phyloP scores from a whole-genome alignment of 2,329 filamentous ascomycete species.

The Diaporthe ampelina region DNA sequence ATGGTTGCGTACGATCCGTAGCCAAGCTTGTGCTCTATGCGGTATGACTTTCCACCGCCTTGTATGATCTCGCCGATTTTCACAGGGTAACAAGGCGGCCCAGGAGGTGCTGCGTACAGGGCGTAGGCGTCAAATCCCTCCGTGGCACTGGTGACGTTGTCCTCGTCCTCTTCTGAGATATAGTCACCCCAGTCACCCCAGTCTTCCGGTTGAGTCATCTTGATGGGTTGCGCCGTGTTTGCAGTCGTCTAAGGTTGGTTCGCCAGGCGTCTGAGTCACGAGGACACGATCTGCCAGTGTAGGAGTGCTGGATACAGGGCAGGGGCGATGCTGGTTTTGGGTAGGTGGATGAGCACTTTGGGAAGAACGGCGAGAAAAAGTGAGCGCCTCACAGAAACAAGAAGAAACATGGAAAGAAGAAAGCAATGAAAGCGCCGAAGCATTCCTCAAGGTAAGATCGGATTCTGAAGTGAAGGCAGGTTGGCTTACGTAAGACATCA shows the following conservation, averaged over 20 bases:
- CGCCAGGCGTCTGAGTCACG: too few relatives aligned
- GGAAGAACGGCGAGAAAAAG: too few relatives aligned
- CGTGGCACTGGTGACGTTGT: background rate
- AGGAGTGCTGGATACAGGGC: too few relatives aligned
- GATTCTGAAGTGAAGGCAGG: too few relatives aligned
- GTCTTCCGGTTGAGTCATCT: background rate
- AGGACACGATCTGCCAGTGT: too few relatives aligned
- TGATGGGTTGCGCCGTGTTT: background rate
- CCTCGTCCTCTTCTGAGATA: background rate
- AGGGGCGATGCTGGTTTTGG: too few relatives aligned
- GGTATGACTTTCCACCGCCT: slow-evolving; percentile 7
- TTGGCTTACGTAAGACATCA: too few relatives aligned
- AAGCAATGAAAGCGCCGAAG: too few relatives aligned
- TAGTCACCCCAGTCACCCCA: slow-evolving; percentile 20
- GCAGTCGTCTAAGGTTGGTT: background rate
- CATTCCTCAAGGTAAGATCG: too few relatives aligned
- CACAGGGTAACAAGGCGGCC: slow-evolving; percentile 21
- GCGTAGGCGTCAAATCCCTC: background rate
- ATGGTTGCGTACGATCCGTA: background rate
- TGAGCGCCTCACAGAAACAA: too few relatives aligned
- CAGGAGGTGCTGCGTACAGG: background rate
- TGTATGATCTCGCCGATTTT: background rate
- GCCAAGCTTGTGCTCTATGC: slow-evolving; percentile 12
- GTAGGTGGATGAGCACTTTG: too few relatives aligned
- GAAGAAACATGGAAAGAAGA: too few relatives aligned